Base-by-base conservation (phyloP, 768 basidiomycete species). In the Suillus paluster region DNA sequence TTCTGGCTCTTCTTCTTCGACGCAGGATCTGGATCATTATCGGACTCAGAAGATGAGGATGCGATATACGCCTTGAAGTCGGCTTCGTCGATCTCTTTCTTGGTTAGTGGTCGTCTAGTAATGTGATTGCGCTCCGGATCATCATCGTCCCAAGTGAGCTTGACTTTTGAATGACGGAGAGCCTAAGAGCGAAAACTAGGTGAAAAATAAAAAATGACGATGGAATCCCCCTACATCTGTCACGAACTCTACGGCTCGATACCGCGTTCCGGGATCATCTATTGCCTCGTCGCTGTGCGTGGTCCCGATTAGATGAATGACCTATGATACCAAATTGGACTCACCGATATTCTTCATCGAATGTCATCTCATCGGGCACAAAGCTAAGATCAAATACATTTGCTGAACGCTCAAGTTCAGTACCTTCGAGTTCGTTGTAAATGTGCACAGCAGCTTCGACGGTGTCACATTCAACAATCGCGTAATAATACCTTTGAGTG, bases 91-190 rank as follows among this genome's bases (percentile, higher is more conserved):
- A 98, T 89, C 72, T 98, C 94, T 70, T 94, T 89, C 58, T 84
- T 83, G 0, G 92, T 86, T 48, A 97, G 79, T 1, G 81, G 80
- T 21, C 95, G 89, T 49, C 95, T 86, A 1, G 95, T 93, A 52
- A 95, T 68, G 46, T 86, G 87, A 60, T 82, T 84, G 44, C 97
- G 89, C 69, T 95, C 91, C 0, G 92, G 89, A 66, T 98, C 95
- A 73, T 99, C 97, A 60, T 95, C 92, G 67, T 99, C 97, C 97
- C 97, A 99, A 4, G 95, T 97, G 33, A 99, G 84, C 70, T 93
- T 97, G 63, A 99, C 96, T 80, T 95, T 97, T 14, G 97, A 99
- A 73, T 99, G 95, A 6, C 97, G 91, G 6, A 99, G 85, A 9
- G 96, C 96, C 95, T 97, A 65, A 34, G 21, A 64, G 23, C 50